Conservation (phyloP, 345 rosid genomes). For the Anacardium occidentale region DNA sequence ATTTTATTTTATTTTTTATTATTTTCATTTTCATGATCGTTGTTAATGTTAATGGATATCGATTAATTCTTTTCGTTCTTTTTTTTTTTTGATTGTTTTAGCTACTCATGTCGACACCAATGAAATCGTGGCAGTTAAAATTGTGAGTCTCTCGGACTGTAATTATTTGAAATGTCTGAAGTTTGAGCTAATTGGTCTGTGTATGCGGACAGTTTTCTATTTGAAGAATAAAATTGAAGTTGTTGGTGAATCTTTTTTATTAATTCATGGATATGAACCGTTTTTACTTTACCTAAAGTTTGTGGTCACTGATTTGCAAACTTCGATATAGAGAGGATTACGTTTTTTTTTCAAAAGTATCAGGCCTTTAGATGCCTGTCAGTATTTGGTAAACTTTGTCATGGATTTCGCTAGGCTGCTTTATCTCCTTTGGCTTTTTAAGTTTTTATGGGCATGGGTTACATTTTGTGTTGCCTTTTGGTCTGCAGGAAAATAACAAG, state of each 20-base stretch:
- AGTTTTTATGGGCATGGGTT: neutral
- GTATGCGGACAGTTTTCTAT: neutral
- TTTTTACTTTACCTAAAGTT: neutral
- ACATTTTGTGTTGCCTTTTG: conserved; percentile 4
- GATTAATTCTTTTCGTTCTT: neutral
- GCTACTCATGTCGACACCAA: conserved; percentile 60
- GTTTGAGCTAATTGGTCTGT: neutral
- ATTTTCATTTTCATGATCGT: neutral
- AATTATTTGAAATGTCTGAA: neutral
- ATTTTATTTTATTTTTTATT: neutral
- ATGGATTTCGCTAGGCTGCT: neutral
- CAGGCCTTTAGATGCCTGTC: neutral
- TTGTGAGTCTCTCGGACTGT: conserved; percentile 39
- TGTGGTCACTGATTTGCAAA: neutral
- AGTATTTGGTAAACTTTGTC: neutral
- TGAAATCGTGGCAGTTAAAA: conserved; percentile 67
- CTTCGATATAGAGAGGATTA: neutral
- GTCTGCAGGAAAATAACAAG: conserved; percentile 49
- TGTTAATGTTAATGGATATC: neutral
- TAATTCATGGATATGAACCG: neutral
- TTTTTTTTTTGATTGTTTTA: conserved; percentile 21
- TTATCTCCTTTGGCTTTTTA: neutral
- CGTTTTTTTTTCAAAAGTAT: neutral
- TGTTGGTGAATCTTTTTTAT: neutral
- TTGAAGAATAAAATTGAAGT: neutral